Conservation (phyloP, 2,329 filamentous ascomycete species). For the Orbilia blumenaviensis region DNA sequence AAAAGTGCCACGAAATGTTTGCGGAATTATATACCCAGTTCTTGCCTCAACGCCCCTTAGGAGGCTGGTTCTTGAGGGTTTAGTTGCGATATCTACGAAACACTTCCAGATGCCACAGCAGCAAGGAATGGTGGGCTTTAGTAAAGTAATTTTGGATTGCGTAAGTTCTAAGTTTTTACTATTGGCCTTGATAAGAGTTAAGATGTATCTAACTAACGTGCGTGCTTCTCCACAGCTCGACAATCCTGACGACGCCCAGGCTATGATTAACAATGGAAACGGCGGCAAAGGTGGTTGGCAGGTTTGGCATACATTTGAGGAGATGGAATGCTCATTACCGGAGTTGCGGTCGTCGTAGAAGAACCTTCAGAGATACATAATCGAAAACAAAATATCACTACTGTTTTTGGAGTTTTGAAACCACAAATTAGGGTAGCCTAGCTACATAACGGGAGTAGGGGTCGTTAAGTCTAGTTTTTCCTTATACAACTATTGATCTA, state of each 20-base stretch:
- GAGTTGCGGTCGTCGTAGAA: constrained; percentile 32
- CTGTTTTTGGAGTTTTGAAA: neutral
- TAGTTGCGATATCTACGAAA: constrained; percentile 35
- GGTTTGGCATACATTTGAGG: constrained; percentile 49
- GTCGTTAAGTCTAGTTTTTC: neutral
- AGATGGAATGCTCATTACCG: constrained; percentile 46
- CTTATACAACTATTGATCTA: neutral
- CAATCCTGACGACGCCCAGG: constrained; percentile 26
- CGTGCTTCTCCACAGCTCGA: constrained; percentile 5
- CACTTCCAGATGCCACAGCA: constrained; percentile 53
- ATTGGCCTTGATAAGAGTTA: neutral
- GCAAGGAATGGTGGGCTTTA: constrained; percentile 18
- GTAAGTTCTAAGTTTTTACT: constrained; percentile 25
- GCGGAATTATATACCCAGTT: constrained; percentile 40
- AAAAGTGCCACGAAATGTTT: neutral
- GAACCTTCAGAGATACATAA: neutral
- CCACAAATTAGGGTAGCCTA: neutral
- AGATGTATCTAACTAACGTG: neutral
- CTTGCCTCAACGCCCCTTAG: constrained; percentile 15
- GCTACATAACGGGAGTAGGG: neutral
- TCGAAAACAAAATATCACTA: neutral
- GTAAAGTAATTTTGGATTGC: constrained; percentile 41
- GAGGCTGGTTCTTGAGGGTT: constrained; percentile 23
- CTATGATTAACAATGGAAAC: constrained; percentile 10
- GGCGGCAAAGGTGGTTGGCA: constrained; percentile 28